Evolutionary conservation across 2,329 filamentous ascomycete genomes (phyloP), one percentile per base, ranked within the genome.

Genomic region (Colletotrichum costaricense): DNA sequence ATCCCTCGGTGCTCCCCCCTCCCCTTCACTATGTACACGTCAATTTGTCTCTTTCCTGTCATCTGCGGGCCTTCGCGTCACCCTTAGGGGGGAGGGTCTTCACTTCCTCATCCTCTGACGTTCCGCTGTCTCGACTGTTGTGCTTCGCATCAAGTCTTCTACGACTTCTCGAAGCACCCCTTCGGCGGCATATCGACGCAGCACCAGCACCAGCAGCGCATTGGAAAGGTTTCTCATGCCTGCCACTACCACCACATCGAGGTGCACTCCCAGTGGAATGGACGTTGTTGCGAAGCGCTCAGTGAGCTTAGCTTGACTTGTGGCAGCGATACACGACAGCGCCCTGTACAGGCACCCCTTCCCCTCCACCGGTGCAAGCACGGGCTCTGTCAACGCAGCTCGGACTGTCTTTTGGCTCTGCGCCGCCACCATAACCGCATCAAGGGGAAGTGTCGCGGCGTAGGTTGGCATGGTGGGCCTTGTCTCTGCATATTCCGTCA

Each of bases 401-500:
- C 76, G 76, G 75, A 78, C 77, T 79, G 65, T 70, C 74, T 65
- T 75, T 75, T 71, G 69, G 58, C 62, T 71, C 54, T 52, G 35
- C 71, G 69, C 63, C 73, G 69, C 75, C 76, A 74, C 76, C 76
- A 78, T 67, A 73, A 73, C 76, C 73, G 59, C 74, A 73, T 74
- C 67, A 76, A 75, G 66, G 70, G 70, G 55, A 66, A 59, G 66
- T 56, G 66, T 69, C 75, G 74, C 82, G 84, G 84, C 82, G 82
- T 80, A 85, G 84, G 82, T 83, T 81, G 80, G 81, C 81, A 79
- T 79, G 82, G 83, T 84, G 82, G 82, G 80, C 83, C 83, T 82
- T 80, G 82, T 81, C 85, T 82, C 80, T 88, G 87, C 88, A 88
- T 86, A 85, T 87, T 85, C 86, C 86, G 86, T 88, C 86, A 88